Percentiles rank a stretch among this genome's conserved stretches.
phyloP scores from a whole-genome alignment of 495 filamentous ascomycete species.

The Aspergillus indologenus region DNA sequence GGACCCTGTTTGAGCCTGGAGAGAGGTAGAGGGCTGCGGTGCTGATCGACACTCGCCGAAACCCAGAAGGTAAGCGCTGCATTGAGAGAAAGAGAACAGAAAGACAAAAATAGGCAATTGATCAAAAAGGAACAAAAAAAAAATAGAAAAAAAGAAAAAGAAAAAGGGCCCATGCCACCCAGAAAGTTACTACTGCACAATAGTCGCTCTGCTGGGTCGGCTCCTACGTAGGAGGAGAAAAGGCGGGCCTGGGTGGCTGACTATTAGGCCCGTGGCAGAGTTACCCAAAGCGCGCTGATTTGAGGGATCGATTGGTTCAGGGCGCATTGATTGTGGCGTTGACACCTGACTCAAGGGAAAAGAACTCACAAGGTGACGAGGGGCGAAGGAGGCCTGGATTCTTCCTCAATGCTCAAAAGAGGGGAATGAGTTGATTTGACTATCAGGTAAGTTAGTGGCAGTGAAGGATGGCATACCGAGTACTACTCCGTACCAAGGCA shows the following conservation, averaged over 20 bases:
- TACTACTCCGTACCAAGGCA: too few species aligned
- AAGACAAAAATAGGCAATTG: too few species aligned
- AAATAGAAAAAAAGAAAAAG: neutral
- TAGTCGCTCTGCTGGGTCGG: neutral
- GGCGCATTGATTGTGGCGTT: neutral
- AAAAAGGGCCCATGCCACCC: neutral
- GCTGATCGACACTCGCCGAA: neutral
- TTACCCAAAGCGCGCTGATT: neutral
- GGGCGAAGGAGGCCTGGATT: neutral
- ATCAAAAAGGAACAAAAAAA: too few species aligned
- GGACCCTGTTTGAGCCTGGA: neutral
- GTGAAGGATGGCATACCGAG: too few species aligned
- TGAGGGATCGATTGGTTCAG: neutral
- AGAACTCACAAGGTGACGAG: neutral
- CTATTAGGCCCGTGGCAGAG: neutral
- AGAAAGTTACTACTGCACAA: neutral
- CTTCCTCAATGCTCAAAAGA: neutral
- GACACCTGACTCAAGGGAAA: neutral
- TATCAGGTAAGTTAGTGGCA: too few species aligned
- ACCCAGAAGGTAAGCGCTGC: neutral
- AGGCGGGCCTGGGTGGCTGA: neutral
- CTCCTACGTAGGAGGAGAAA: neutral
- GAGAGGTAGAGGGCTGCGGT: neutral
- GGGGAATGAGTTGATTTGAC: too few species aligned
- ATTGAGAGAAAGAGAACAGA: neutral